Conservation (phyloP, 2,329 filamentous ascomycete species). For the Talaromyces funiculosus region DNA sequence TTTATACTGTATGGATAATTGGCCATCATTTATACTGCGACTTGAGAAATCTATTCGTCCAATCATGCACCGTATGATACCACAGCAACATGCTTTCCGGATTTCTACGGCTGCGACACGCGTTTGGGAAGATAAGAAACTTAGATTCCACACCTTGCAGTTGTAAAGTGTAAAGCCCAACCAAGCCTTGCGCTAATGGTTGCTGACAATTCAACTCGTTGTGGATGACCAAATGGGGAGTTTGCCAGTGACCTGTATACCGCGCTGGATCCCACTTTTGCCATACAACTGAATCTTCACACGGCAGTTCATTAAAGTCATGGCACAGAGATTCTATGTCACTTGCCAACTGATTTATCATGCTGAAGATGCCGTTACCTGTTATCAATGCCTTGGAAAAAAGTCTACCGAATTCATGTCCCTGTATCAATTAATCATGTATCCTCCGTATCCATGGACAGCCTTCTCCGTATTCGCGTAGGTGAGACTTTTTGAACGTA, state of each 20-base stretch:
- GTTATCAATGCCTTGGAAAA: not conserved
- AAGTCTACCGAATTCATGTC: not conserved
- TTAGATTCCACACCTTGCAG: not conserved
- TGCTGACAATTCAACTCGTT: not conserved
- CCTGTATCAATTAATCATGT: not conserved
- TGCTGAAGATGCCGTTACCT: not conserved
- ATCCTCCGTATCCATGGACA: not conserved
- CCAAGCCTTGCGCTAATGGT: not conserved
- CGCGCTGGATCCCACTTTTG: not conserved
- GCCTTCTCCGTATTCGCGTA: not conserved
- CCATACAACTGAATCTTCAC: not conserved
- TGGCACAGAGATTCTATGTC: not conserved
- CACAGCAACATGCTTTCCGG: not conserved
- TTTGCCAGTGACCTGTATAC: not conserved
- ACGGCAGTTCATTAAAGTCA: not conserved
- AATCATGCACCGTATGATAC: not conserved
- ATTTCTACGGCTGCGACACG: not conserved
- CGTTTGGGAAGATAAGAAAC: not conserved
- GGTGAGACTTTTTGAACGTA: not conserved
- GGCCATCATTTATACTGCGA: too few species aligned
- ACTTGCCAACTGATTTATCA: not conserved
- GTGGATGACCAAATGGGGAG: not conserved
- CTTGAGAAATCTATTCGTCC: not conserved
- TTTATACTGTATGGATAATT: too few species aligned
- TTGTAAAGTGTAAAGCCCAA: not conserved